Percentiles rank a stretch among this genome's conserved stretches.
These are phyloP conservation scores for Alliaria petiolata DNA, from an alignment of 345 rosid genomes.

Conservation along the genomic window DNA sequence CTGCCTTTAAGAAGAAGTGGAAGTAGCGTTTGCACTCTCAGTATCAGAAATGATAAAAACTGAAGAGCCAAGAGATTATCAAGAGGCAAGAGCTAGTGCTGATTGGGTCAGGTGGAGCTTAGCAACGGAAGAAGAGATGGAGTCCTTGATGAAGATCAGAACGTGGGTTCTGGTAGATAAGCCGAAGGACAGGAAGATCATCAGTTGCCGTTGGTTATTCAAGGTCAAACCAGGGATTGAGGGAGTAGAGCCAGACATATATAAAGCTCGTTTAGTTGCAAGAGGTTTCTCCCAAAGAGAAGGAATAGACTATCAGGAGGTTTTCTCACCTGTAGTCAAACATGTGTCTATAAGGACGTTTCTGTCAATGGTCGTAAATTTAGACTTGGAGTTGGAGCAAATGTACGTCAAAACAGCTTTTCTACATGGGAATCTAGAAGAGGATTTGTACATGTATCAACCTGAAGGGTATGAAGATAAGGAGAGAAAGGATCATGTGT, in stretches of 20 bases:
- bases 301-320: neutral
- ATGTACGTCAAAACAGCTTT: too few species aligned
- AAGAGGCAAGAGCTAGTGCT: neutral
- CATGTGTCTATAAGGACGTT: too few species aligned
- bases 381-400: too few species aligned
- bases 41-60: neutral
- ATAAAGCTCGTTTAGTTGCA: neutral
- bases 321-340: too few species aligned
- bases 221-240: neutral
- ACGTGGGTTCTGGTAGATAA: neutral
- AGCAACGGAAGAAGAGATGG: neutral
- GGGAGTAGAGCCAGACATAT: neutral
- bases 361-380: too few species aligned
- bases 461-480: too few species aligned
- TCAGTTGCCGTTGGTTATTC: neutral
- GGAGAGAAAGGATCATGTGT: too few species aligned
- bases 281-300: neutral
- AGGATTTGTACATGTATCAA: too few species aligned
- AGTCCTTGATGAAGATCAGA: neutral
- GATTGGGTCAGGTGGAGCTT: neutral
- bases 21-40: neutral
- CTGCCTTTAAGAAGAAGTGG: neutral
- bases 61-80: neutral
- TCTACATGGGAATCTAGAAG: too few species aligned
- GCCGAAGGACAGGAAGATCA: neutral